phyloP scores from a whole-genome alignment of 1,284 basidiomycete species.

The Sporisorium exsertum region DNA sequence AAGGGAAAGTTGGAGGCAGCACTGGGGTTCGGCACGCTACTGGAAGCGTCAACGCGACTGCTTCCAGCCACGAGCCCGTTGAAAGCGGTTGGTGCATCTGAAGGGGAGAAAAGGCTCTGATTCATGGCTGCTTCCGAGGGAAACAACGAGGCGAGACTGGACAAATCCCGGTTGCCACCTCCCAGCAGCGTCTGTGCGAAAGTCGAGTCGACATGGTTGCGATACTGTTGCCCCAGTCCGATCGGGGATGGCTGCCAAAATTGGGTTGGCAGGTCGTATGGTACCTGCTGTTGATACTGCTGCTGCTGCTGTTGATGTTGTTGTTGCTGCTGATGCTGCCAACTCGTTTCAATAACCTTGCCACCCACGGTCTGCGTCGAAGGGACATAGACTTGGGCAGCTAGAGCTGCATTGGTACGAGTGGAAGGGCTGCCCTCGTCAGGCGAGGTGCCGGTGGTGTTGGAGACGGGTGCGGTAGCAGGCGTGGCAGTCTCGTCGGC shows the following conservation, averaged over 20 bases:
- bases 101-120: constrained; percentile 14
- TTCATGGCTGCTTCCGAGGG: constrained; percentile 15
- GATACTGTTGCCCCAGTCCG: not conserved
- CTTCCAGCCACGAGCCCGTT: not conserved
- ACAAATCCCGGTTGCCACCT: constrained; percentile 21
- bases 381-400: not conserved
- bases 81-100: constrained; percentile 10
- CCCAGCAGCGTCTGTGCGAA: constrained; percentile 45
- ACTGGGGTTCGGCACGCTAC: not conserved
- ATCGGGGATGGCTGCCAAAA: constrained; percentile 25
- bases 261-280: constrained; percentile 17
- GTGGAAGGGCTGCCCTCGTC: constrained; percentile 20
- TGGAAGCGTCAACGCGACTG: not conserved
- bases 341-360: not conserved
- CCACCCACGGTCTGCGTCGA: constrained; percentile 9
- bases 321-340: constrained; percentile 32
- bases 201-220: constrained; percentile 29
- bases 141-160: constrained; percentile 26
- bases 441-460: constrained; percentile 12
- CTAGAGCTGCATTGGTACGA: not conserved
- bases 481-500: not conserved
- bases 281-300: constrained; percentile 13
- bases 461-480: not conserved
- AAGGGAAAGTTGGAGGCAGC: not conserved
- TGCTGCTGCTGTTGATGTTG: constrained; percentile 28